A percentile compares a stretch with the other conserved stretches of the same genome.
These are phyloP conservation scores for Fonsecaea erecta DNA, from an alignment of 2,329 filamentous ascomycete species.

Conservation along the genomic window DNA sequence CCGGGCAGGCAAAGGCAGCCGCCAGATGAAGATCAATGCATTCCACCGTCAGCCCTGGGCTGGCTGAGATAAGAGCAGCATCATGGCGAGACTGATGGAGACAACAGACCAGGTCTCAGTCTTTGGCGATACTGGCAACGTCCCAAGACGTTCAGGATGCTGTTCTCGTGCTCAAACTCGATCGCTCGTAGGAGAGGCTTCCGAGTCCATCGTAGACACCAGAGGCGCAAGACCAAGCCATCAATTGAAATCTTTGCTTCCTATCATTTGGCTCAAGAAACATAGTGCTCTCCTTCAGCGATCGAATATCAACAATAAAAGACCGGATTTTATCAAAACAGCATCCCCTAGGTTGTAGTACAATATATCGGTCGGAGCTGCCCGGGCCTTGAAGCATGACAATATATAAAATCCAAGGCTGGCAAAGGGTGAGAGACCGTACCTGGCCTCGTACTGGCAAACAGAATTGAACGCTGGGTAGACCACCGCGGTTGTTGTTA, in stretches of 20 bases:
- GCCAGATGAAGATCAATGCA: neutral
- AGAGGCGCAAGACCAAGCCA: neutral
- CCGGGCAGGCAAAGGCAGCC: neutral
- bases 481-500: conserved; percentile 21
- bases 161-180: neutral
- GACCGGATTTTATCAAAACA: conserved; percentile 23
- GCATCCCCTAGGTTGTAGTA: conserved; percentile 27
- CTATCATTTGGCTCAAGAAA: neutral
- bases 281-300: neutral
- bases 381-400: conserved; percentile 18
- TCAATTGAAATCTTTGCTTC: neutral
- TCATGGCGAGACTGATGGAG: neutral
- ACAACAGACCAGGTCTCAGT: neutral
- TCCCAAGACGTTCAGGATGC: neutral
- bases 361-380: conserved; percentile 17
- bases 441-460: conserved; percentile 18
- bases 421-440: conserved; percentile 7
- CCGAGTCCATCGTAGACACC: neutral
- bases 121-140: neutral
- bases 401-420: conserved; percentile 16
- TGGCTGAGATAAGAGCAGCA: neutral
- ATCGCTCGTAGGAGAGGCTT: neutral
- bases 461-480: conserved; percentile 20
- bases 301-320: neutral
- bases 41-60: neutral